Base-by-base conservation (phyloP, 257 asterid genomes). In the Knoxia roxburghii region DNA sequence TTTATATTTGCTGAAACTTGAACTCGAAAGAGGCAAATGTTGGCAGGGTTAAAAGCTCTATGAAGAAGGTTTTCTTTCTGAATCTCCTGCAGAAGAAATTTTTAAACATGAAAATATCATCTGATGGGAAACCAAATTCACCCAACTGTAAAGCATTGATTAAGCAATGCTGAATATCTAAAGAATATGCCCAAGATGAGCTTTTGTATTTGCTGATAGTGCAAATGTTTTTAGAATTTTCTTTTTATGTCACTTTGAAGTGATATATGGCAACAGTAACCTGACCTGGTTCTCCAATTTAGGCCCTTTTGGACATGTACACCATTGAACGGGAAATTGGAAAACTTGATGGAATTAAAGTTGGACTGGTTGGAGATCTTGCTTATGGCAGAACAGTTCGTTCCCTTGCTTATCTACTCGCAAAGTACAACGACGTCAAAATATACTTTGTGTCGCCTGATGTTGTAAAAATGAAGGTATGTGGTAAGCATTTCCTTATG, bases 351-450 rank as follows among this genome's bases (percentile, higher is more conserved):
- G 97, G 95, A 69, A 90, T 88, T 67, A 85, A 81, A 76, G 96
- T 94, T 74, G 97, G 87, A 68, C 95, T 94, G 30, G 95, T 93
- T 8, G 95, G 97, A 72, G 99, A 93, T 87, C 96, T 93, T 85
- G 97, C 97, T 69, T 32, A 86, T 68, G 97, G 99, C 58, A 84
- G 97, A 73, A 90, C 99, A 18, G 96, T 93, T 20, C 86, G 97
- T 6, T 93, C 99, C 15, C 97, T 93, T 67, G 95, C 99, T 59
- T 79, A 90, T 81, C 79, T 93, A 78, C 97, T 90, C 5, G 83
- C 95, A 30, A 79, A 78, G 78, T 90, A 82, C 79, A 64, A 81
- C 48, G 87, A 85, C 73, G 97, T 93, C 71, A 86, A 93, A 69
- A 76, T 93, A 77, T 88, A 88, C 85, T 79, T 90, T 13, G 95